These are phyloP conservation scores for Aspergillus sp. DNA, from an alignment of 2,329 filamentous ascomycete species.

Conservation along the genomic window DNA sequence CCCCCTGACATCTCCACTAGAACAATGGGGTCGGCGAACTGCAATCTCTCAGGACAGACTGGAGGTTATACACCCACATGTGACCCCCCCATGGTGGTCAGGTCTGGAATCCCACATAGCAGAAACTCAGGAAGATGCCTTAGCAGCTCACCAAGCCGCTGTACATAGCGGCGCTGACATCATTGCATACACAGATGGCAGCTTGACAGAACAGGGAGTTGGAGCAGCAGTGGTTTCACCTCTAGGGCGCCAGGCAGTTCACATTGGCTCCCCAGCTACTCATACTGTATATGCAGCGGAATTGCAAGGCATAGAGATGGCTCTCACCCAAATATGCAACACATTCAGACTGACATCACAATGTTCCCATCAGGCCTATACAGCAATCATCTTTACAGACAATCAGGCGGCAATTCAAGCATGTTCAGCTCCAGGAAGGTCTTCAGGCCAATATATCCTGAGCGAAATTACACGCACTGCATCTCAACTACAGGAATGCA, in stretches of 20 bases:
- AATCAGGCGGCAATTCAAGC: conserved; percentile 27
- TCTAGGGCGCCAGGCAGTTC: background rate
- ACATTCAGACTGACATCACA: background rate
- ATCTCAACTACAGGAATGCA: conserved; percentile 6
- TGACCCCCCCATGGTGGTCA: background rate
- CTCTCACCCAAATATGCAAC: background rate
- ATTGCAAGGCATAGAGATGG: background rate
- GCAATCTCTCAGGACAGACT: background rate
- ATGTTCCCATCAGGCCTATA: background rate
- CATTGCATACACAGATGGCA: background rate
- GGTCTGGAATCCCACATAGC: background rate
- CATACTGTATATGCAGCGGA: background rate
- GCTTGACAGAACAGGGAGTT: background rate
- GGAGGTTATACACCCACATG: background rate
- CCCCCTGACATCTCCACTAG: background rate
- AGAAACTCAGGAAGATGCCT: background rate
- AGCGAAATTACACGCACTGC: background rate
- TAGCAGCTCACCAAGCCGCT: background rate
- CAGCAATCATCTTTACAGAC: conserved; percentile 19
- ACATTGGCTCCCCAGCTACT: background rate
- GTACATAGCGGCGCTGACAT: background rate
- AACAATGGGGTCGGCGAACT: background rate
- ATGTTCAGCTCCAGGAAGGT: conserved; percentile 17
- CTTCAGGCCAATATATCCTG: conserved; percentile 24
- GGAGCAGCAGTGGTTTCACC: background rate